Conservation (phyloP, 805 yeast species). For the Spathaspora boniae region DNA sequence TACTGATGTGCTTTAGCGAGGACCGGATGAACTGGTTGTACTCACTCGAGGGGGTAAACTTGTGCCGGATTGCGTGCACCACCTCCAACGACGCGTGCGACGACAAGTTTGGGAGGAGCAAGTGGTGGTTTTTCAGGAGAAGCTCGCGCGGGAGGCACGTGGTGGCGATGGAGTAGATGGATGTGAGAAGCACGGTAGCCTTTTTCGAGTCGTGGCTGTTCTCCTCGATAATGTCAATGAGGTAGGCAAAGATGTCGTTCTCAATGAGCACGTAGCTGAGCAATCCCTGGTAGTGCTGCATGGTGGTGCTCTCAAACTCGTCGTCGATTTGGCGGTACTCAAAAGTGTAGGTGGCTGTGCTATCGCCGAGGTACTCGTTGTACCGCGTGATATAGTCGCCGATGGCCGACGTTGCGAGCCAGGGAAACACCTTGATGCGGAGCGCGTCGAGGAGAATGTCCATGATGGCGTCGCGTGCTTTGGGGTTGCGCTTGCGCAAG, state of each 20-base stretch:
- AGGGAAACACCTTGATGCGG: conserved; percentile 54
- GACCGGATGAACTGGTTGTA: conserved; percentile 16
- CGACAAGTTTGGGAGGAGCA: conserved; percentile 18
- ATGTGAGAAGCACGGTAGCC: conserved; percentile 62
- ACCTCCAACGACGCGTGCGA: conserved; percentile 44
- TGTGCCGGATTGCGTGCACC: conserved; percentile 40
- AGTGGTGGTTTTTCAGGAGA: conserved; percentile 15
- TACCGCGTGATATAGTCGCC: conserved; percentile 17
- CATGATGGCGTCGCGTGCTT: conserved; percentile 58
- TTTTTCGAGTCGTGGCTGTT: conserved; percentile 49
- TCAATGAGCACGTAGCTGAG: conserved; percentile 53
- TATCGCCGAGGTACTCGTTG: conserved; percentile 2
- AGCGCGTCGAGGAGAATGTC: conserved; percentile 71
- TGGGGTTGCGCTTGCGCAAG: conserved; percentile 50
- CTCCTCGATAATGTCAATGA: conserved; percentile 43
- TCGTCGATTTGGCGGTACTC: conserved; percentile 10
- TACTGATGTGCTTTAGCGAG: conserved; percentile 18
- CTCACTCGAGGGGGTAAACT: background rate
- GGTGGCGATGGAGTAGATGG: conserved; percentile 53
- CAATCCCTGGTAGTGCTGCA: conserved; percentile 66
- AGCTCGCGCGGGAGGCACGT: conserved; percentile 52
- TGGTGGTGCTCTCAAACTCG: conserved; percentile 19
- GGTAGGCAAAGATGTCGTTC: conserved; percentile 45
- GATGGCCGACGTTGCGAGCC: conserved; percentile 33
- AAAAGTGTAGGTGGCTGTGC: conserved; percentile 8